phyloP scores from a whole-genome alignment of 1,284 basidiomycete genomes.

The Papiliotrema fonsecae region DNA sequence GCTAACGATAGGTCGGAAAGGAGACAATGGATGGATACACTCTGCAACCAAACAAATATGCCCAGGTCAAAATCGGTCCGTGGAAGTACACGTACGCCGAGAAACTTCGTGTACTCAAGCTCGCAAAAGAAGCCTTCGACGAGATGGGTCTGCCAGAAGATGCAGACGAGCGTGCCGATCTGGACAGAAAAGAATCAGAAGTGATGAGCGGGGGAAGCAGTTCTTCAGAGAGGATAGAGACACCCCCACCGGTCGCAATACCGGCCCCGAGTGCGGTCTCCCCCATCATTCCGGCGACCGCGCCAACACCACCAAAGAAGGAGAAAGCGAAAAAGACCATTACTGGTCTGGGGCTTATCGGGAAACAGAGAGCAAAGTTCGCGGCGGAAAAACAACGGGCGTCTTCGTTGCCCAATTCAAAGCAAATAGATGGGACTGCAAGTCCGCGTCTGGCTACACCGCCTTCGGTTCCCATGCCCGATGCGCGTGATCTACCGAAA shows the following conservation, averaged over 20 bases:
- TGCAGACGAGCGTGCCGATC: conserved; percentile 35
- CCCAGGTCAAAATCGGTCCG: conserved; percentile 41
- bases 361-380: conserved; percentile 28
- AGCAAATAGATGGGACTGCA: conserved; percentile 9
- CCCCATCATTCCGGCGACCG: background rate
- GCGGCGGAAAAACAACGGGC: conserved; percentile 22
- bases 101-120: conserved; percentile 23
- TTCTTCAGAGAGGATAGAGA: background rate
- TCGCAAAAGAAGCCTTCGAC: conserved; percentile 40
- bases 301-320: conserved; percentile 1
- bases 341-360: conserved; percentile 13
- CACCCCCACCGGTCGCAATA: background rate
- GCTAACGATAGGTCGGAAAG: conserved; percentile 35
- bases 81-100: conserved; percentile 40
- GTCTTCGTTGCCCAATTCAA: conserved; percentile 18
- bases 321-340: conserved; percentile 2
- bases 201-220: conserved; percentile 25
- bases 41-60: conserved; percentile 36
- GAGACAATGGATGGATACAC: conserved; percentile 17
- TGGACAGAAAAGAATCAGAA: conserved; percentile 33
- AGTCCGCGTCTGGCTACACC: conserved; percentile 14
- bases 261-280: background rate
- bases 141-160: conserved; percentile 30
- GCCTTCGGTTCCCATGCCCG: background rate
- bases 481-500: background rate